Base-by-base conservation (phyloP, 352 stramenopile genomes). In the Globisporangium okanoganense region DNA sequence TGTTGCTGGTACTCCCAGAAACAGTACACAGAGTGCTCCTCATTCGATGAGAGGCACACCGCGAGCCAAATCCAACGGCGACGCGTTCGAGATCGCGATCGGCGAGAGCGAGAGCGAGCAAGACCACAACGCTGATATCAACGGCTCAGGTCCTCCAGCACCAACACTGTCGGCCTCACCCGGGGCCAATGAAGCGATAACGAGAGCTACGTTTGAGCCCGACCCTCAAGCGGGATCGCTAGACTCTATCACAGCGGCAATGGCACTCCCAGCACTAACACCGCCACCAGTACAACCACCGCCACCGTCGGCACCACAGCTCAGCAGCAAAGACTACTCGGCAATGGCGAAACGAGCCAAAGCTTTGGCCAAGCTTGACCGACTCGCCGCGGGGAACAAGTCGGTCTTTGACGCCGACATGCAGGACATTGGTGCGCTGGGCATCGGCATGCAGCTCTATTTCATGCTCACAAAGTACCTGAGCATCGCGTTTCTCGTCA, bases 391-490 rank as follows among this genome's bases (percentile, higher is more conserved):
- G 3, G 86, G 84, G 5, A 88, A 70, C 55, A 93, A 91, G 48
- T 82, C 79, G 22, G 73, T 80, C 1, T 78, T 85, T 20, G 64
- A 88, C 27, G 79, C 75, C 27, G 69, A 76, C 1, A 89, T 93
- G 79, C 66, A 58, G 45, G 81, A 90, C 64, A 94, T 95, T 48
- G 84, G 79, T 22, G 75, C 76, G 25, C 61, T 95, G 33, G 86
- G 86, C 16, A 92, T 95, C 41, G 86, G 84, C 12, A 73, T 95
- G 66, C 76, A 90, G 70, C 71, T 95, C 5, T 95, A 94, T 49
- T 95, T 95, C 40, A 82, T 94, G 70, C 62, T 95, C 31, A 88
- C 82, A 44, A 90, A 93, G 74, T 88, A 91, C 53, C 52, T 90
- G 56, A 67, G 68, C 31, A 65, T 84, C 20, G 65, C 70, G 5